Evolutionary conservation across 306 rosid species (phyloP).

Genomic region (Styphnolobium japonicum): DNA sequence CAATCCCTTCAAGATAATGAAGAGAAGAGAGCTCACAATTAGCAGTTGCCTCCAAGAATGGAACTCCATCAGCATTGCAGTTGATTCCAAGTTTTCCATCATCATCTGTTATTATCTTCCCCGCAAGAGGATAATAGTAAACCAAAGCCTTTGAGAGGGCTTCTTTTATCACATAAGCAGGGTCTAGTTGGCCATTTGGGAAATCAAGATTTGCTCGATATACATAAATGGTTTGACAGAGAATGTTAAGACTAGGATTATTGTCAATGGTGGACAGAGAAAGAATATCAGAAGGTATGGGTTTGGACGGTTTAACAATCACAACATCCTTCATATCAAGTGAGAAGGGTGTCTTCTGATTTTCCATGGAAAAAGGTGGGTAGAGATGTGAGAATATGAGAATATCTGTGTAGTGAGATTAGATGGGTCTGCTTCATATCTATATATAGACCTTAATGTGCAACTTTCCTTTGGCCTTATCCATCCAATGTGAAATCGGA

Average conservation of each 20-base stretch:
- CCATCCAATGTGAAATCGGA: constrained; percentile 18
- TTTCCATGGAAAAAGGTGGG: constrained; percentile 19
- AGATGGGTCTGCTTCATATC: neutral
- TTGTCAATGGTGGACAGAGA: constrained; percentile 43
- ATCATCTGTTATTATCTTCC: constrained; percentile 24
- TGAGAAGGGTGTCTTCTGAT: constrained; percentile 6
- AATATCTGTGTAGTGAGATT: neutral
- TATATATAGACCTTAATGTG: constrained; percentile 15
- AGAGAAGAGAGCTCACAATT: constrained; percentile 46
- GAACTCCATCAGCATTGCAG: constrained; percentile 52
- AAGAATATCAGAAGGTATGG: constrained; percentile 35
- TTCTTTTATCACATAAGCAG: constrained; percentile 34
- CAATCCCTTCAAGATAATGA: constrained; percentile 43
- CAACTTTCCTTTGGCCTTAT: neutral
- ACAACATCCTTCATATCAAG: constrained; percentile 26
- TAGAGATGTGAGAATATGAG: constrained; percentile 14
- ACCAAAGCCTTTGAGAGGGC: constrained; percentile 44
- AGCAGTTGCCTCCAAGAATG: constrained; percentile 45
- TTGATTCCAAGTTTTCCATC: constrained; percentile 42
- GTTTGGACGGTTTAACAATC: constrained; percentile 38
- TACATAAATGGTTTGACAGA: constrained; percentile 34
- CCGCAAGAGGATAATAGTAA: constrained; percentile 53
- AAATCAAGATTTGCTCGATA: constrained; percentile 22
- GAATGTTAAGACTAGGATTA: constrained; percentile 19
- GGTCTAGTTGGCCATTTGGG: constrained; percentile 29